Evolutionary conservation across 2,329 filamentous ascomycete genomes (phyloP), one percentile per base, ranked within the genome.

Genomic region (Raffaelea albimanens): DNA sequence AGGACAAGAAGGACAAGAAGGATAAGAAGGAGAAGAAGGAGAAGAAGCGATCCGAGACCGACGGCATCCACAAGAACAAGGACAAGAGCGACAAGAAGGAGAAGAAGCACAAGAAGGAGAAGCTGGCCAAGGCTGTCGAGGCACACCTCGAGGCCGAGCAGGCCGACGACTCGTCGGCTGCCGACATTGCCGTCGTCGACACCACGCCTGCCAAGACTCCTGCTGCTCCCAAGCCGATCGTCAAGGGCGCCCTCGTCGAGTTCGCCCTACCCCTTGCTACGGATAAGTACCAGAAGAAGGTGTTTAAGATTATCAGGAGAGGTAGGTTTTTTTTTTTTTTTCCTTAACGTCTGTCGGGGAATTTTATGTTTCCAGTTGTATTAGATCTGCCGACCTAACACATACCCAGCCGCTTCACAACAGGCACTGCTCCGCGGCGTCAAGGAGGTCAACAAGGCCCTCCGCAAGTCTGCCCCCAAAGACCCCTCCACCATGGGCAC

Each of bases 371-470:
- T 29, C 22, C 21, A 9, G 7, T 45, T 40, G 20, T 36, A 22
- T 45, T 20, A 11, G 40, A 10, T 19, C 29, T 7, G 5, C 20
- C 5, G 18, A 22, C 19, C 34, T 38, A 38, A 19, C 34, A 5
- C 34, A 8, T 38, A 49, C 57, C 53, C 67, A 97, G 93, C 91
- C 58, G 90, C 93, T 59, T 95, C 95, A 71, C 82, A 88, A 71
- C 94, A 94, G 72, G 86, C 87, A 50, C 85, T 98, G 63, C 95
- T 95, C 74, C 90, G 93, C 63, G 93, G 93, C 63, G 93, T 98
- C 56, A 98, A 98, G 71, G 93, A 98, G 72, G 91, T 95, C 63
- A 90, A 97, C 72, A 98, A 98, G 74, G 85, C 90, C 31, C 86
- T 98, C 59, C 89, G 93, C 73, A 97, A 97, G 73, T 91, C 88